Evolutionary conservation across 1,139 yeast genomes (phyloP), one percentile per base, ranked within the genome.

Genomic region (Suhomyces guaymorum): DNA sequence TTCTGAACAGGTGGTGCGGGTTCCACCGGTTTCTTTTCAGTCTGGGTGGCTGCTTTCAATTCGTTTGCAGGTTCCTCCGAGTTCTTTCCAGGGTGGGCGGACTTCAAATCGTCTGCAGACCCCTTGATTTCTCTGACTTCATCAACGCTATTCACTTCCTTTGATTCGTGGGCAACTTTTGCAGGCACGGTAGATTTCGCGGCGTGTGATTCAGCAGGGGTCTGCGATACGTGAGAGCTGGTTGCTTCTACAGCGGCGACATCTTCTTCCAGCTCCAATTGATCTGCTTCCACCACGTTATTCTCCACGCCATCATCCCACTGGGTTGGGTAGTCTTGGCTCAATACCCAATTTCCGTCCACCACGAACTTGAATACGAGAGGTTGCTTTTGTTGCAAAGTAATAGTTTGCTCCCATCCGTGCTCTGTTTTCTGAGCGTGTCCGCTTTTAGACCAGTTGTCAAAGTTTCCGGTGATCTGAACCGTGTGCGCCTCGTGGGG

Each of bases 381-480:
- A 32, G 59, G 55, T 26, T 58, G 41, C 17, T 33, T 38, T 14
- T 30, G 18, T 13, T 28, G 26, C 6, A 46, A 28, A 5, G 17
- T 21, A 24, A 48, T 45, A 32, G 50, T 46, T 16, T 48, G 44
- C 23, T 44, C 39, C 15, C 63, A 49, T 26, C 44, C 51, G 37
- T 32, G 33, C 44, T 43, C 8, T 47, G 49, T 23, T 44, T 48
- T 6, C 30, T 35, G 8, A 53, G 43, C 45, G 4, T 42, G 40
- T 12, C 35, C 24, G 31, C 40, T 46, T 37, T 55, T 49, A 12
- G 61, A 43, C 75, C 76, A 70, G 35, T 61, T 46, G 40, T 70
- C 73, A 44, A 70, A 70, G 38, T 53, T 61, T 4, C 76, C 76
- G 3, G 75, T 70, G 21, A 70, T 61, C 28, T 59, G 59, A 20